Percentiles rank a stretch among this genome's conserved stretches.
Evolutionary conservation across 1,139 yeast species (phyloP).

Genomic region (Yamadazyma aaseri): DNA sequence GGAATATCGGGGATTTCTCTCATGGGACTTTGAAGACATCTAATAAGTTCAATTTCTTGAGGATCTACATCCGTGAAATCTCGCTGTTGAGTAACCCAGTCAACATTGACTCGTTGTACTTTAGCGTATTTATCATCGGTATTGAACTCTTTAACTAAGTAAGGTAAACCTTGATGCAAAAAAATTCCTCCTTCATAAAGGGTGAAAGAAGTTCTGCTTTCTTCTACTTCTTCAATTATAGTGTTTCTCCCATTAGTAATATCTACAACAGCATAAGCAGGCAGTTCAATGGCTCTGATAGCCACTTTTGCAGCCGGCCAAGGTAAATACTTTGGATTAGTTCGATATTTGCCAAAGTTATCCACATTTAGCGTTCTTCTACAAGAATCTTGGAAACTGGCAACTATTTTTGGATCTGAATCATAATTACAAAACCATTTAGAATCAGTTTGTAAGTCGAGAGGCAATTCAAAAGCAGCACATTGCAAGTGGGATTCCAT

Average conservation of each 20-base stretch:
- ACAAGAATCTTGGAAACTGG: conserved; percentile 37
- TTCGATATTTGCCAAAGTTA: conserved; percentile 55
- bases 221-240: conserved; percentile 89
- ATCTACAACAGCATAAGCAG: conserved; percentile 82
- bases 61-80: conserved; percentile 96
- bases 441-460: conserved; percentile 50
- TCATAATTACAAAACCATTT: conserved; percentile 48
- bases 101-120: conserved; percentile 84
- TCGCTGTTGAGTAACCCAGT: conserved; percentile 89
- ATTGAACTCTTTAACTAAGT: conserved; percentile 80
- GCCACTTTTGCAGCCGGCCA: conserved; percentile 77
- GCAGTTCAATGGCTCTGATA: conserved; percentile 81
- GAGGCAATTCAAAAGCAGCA: conserved; percentile 85
- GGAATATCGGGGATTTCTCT: conserved; percentile 50
- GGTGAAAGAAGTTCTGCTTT: conserved; percentile 84
- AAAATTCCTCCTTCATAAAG: conserved; percentile 94
- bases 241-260: conserved; percentile 70
- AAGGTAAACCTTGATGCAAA: conserved; percentile 90
- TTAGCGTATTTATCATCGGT: conserved; percentile 73
- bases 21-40: conserved; percentile 40
- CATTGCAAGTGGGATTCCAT: conserved; percentile 87
- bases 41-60: conserved; percentile 60
- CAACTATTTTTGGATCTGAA: conserved; percentile 37
- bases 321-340: conserved; percentile 63
- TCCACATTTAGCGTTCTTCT: conserved; percentile 46